Conservation (phyloP, 2,329 filamentous ascomycete genomes). For the Rosellinia necatrix region DNA sequence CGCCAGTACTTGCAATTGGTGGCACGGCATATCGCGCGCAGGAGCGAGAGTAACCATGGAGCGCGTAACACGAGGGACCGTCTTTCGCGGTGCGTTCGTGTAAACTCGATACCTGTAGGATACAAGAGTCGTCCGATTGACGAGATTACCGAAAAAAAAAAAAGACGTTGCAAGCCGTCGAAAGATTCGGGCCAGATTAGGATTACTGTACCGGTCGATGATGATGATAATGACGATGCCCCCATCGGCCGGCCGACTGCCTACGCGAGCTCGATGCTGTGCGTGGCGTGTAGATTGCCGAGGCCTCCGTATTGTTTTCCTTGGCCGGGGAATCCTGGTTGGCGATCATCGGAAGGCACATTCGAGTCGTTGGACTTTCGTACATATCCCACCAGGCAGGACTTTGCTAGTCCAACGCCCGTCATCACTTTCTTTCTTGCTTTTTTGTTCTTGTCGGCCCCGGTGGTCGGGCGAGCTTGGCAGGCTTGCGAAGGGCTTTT, state of each 20-base stretch:
- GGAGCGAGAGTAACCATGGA: slow-evolving; percentile 7
- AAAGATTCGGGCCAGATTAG: too few relatives aligned
- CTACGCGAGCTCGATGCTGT: not conserved
- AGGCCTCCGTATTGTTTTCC: not conserved
- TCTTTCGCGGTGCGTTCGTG: not conserved
- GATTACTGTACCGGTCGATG: too few relatives aligned
- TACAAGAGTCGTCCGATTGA: not conserved
- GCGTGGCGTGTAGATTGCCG: not conserved
- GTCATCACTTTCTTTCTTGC: slow-evolving; percentile 5
- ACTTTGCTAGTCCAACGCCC: not conserved
- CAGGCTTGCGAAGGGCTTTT: slow-evolving; percentile 5
- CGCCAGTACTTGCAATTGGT: not conserved
- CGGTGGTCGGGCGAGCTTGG: slow-evolving; percentile 3
- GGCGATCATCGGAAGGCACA: not conserved
- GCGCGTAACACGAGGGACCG: slow-evolving; percentile 3
- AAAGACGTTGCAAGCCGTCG: not conserved
- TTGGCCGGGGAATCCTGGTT: slow-evolving; percentile 9
- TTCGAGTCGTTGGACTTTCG: not conserved
- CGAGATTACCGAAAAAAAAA: not conserved
- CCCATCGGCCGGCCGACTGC: not conserved
- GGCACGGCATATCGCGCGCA: slow-evolving; percentile 7
- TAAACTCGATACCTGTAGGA: too few relatives aligned
- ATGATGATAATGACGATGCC: too few relatives aligned
- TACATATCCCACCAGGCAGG: not conserved
- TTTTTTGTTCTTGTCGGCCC: slow-evolving; percentile 15